A percentile compares a stretch with the other conserved stretches of the same genome.
Evolutionary conservation across 2,329 filamentous ascomycete genomes (phyloP).

Genomic region (Apiospora malaysiana): DNA sequence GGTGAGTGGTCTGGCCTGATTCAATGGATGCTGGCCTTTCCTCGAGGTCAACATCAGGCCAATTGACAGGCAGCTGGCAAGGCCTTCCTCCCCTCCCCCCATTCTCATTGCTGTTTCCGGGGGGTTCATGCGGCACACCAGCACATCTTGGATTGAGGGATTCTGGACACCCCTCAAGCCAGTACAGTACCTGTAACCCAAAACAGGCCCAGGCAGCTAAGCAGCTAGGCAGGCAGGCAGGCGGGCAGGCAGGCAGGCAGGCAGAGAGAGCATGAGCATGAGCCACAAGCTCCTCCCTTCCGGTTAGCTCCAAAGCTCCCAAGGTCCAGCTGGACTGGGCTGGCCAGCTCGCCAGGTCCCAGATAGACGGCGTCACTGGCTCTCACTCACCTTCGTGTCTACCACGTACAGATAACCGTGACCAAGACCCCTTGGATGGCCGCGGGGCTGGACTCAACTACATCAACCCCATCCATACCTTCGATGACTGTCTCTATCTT

Average conservation of each 20-base stretch:
- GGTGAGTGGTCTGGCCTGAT: not conserved
- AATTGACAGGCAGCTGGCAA: slow-evolving; percentile 1
- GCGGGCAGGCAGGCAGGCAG: not conserved
- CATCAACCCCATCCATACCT: not conserved
- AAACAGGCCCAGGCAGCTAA: too few relatives aligned
- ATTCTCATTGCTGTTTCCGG: too few relatives aligned
- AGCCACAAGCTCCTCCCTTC: not conserved
- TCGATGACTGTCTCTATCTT: not conserved
- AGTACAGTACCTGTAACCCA: too few relatives aligned
- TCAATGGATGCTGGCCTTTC: too few relatives aligned
- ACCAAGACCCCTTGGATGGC: not conserved
- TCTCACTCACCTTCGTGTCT: not conserved
- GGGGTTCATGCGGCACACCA: not conserved
- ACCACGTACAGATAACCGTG: not conserved
- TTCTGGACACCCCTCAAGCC: too few relatives aligned
- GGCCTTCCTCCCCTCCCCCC: too few relatives aligned
- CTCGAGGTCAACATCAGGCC: too few relatives aligned
- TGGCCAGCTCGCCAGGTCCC: not conserved
- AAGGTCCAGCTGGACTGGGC: not conserved
- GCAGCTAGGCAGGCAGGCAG: too few relatives aligned
- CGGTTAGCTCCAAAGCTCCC: not conserved
- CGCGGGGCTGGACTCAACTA: not conserved
- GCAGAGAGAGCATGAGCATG: too few relatives aligned
- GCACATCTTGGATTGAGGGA: too few relatives aligned
- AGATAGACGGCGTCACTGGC: slow-evolving; percentile 1